Conservation (phyloP, 192 early-diverging fungal species). For the Oehlia diaphana region DNA sequence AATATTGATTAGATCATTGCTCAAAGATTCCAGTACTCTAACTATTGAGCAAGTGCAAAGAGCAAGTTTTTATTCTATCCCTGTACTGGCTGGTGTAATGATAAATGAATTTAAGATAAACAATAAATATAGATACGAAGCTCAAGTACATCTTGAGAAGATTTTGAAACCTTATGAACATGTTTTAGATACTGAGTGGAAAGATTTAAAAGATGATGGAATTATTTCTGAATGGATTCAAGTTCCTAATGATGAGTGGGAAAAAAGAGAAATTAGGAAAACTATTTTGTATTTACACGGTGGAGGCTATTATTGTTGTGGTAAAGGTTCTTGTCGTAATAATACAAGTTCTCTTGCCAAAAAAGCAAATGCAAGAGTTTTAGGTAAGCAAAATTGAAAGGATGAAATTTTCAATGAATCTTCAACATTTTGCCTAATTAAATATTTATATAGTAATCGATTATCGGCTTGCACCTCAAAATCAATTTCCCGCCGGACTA, state of each 20-base stretch:
- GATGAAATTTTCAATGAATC: not conserved
- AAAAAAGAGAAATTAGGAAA: conserved; percentile 37
- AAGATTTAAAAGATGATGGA: conserved; percentile 29
- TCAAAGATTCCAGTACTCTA: conserved; percentile 25
- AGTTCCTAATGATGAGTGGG: conserved; percentile 28
- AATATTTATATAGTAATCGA: conserved; percentile 48
- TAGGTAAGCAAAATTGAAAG: conserved; percentile 34
- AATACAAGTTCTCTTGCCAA: conserved; percentile 50
- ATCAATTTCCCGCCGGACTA: conserved; percentile 79
- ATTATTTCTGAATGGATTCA: conserved; percentile 48
- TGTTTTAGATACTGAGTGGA: conserved; percentile 52
- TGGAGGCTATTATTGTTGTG: conserved; percentile 61
- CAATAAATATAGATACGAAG: conserved; percentile 14
- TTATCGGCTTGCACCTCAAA: conserved; percentile 81
- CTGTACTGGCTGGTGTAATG: conserved; percentile 13
- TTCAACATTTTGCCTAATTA: not conserved
- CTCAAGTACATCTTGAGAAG: conserved; percentile 33
- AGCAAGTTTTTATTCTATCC: conserved; percentile 10
- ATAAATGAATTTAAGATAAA: no score
- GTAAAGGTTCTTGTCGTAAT: conserved; percentile 38
- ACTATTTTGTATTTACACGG: conserved; percentile 77
- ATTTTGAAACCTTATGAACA: conserved; percentile 37
- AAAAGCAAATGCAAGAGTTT: conserved; percentile 43
- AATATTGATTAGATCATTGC: conserved; percentile 34
- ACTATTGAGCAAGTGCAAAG: conserved; percentile 44